Percentiles rank a stretch among this genome's conserved stretches.
These are phyloP conservation scores for Cladosporium sp. DNA, from an alignment of 2,329 filamentous ascomycete genomes.

Conservation along the genomic window DNA sequence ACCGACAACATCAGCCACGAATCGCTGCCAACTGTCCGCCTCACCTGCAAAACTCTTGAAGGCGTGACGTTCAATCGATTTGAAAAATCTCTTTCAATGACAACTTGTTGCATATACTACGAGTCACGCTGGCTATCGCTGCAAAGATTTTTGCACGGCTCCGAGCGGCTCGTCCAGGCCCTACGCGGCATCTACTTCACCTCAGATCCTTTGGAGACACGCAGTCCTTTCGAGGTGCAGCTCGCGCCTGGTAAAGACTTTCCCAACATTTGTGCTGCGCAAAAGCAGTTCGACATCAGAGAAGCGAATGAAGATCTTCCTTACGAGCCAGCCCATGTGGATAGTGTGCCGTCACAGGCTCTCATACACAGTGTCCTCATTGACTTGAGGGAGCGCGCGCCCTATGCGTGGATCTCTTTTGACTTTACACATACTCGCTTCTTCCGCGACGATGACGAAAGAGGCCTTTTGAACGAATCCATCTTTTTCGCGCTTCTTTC, in stretches of 20 bases:
- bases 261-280: background rate
- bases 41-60: background rate
- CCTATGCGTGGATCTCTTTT: background rate
- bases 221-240: background rate
- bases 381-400: background rate
- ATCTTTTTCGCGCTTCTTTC: background rate
- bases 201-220: background rate
- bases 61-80: background rate
- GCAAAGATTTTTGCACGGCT: background rate
- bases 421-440: background rate
- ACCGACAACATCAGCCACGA: background rate
- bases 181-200: background rate
- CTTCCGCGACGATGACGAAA: background rate
- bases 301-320: background rate
- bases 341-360: background rate
- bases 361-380: background rate
- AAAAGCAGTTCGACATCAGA: background rate
- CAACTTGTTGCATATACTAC: background rate
- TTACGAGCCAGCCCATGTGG: background rate
- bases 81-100: background rate
- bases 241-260: background rate
- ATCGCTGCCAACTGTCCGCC: background rate
- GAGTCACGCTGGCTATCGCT: background rate
- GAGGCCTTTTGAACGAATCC: background rate
- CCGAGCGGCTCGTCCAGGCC: background rate